Conservation (phyloP, 768 basidiomycete genomes). For the Termitomyces sp. region DNA sequence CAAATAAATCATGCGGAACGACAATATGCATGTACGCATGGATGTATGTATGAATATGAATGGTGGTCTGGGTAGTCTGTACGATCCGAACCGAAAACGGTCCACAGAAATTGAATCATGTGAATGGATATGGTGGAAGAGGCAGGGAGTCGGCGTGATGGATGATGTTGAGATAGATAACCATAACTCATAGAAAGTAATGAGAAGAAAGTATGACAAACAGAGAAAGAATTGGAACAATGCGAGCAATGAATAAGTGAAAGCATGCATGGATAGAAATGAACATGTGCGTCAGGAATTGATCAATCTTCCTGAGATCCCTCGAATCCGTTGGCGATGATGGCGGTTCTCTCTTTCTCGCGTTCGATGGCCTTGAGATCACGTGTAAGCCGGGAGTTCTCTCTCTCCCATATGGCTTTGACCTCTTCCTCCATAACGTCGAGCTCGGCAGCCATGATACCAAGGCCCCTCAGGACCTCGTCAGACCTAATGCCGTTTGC, state of each 20-base stretch:
- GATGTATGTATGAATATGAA: constrained; percentile 8
- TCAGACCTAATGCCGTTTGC: constrained; percentile 62
- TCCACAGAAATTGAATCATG: constrained; percentile 9
- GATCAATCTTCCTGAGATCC: constrained; percentile 20
- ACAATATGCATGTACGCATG: not conserved
- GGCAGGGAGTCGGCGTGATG: constrained; percentile 13
- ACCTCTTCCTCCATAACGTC: constrained; percentile 51
- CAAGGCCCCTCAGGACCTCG: constrained; percentile 70
- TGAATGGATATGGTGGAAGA: not conserved
- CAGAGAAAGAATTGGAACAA: constrained; percentile 5
- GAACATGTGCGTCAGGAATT: not conserved
- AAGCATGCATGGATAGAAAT: constrained; percentile 3
- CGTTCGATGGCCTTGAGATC: constrained; percentile 36
- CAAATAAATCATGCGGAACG: constrained; percentile 1
- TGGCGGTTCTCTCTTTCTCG: constrained; percentile 13
- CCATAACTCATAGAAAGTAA: constrained; percentile 12
- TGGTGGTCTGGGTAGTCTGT: constrained; percentile 13
- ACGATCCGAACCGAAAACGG: constrained; percentile 12
- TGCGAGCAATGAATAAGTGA: constrained; percentile 10
- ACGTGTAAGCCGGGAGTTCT: constrained; percentile 40
- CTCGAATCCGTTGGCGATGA: constrained; percentile 16
- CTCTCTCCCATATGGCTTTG: constrained; percentile 51
- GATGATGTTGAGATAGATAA: constrained; percentile 15
- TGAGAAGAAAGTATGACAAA: constrained; percentile 3
- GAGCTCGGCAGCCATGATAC: constrained; percentile 33